Conservation (phyloP, 768 basidiomycete genomes). For the Boletus speciosus region DNA sequence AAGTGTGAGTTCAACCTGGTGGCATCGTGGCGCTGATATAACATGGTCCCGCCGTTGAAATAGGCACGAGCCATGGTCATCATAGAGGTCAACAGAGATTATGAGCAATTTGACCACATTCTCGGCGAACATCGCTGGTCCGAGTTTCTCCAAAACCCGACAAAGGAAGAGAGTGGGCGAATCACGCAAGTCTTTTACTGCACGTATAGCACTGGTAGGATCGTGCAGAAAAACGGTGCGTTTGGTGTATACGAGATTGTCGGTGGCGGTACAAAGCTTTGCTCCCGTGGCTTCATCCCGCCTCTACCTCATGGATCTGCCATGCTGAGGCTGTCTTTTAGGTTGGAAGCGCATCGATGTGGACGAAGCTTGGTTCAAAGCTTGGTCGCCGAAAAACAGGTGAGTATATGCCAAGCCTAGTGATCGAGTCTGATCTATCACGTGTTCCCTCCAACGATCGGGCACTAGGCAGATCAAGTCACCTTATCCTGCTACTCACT, state of each 20-base stretch:
- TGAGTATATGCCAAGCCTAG: slow-evolving; percentile 3
- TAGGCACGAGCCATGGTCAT: slow-evolving; percentile 46
- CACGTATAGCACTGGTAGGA: slow-evolving; percentile 33
- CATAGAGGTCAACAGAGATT: slow-evolving; percentile 37
- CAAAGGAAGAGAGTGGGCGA: slow-evolving; percentile 25
- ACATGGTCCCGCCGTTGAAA: not conserved
- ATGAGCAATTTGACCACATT: slow-evolving; percentile 31
- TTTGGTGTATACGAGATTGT: not conserved
- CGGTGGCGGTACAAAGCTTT: not conserved
- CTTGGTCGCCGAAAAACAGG: slow-evolving; percentile 27
- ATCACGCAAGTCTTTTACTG: slow-evolving; percentile 40
- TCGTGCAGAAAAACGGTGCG: slow-evolving; percentile 46
- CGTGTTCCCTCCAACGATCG: not conserved
- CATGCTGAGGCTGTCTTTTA: slow-evolving; percentile 12
- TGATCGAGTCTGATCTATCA: not conserved
- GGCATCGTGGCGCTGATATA: not conserved
- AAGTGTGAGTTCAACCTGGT: slow-evolving; percentile 27
- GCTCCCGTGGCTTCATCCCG: not conserved
- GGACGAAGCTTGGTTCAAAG: slow-evolving; percentile 41
- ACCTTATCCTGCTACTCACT: slow-evolving; percentile 40
- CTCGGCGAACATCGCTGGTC: slow-evolving; percentile 45
- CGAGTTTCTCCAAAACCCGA: slow-evolving; percentile 35
- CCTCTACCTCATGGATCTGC: not conserved
- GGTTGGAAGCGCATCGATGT: slow-evolving; percentile 49
- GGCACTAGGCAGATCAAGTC: slow-evolving; percentile 26